Conservation (phyloP, 2,329 filamentous ascomycete genomes). For the Cladosporium sp. region DNA sequence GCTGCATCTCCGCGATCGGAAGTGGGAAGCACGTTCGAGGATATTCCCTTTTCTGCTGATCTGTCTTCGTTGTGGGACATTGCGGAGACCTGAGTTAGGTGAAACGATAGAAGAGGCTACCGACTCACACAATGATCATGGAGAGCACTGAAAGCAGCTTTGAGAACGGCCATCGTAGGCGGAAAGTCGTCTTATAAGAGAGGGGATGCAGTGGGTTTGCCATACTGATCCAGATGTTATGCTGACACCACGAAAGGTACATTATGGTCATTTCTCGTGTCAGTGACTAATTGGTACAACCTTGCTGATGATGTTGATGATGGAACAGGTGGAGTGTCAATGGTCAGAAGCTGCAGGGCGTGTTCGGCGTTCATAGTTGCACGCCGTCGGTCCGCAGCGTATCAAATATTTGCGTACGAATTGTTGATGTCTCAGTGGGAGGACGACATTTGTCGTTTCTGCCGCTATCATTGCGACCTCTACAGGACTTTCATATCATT, state of each 20-base stretch:
- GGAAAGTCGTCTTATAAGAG: background rate
- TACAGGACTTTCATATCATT: too few species aligned
- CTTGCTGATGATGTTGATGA: background rate
- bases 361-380: slow-evolving; percentile 4
- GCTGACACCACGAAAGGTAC: background rate
- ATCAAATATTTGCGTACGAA: too few species aligned
- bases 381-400: background rate
- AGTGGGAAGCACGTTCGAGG: background rate
- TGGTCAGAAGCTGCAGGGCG: background rate
- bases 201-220: background rate
- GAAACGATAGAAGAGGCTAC: background rate
- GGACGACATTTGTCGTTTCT: too few species aligned
- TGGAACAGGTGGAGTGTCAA: background rate
- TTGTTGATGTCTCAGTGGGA: too few species aligned
- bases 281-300: slow-evolving; percentile 10
- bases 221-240: background rate
- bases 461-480: too few species aligned
- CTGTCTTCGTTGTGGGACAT: background rate
- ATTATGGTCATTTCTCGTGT: background rate
- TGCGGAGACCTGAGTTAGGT: background rate
- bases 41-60: background rate
- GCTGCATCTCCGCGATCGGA: background rate
- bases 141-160: background rate
- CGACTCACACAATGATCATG: background rate
- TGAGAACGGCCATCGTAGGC: background rate